Evolutionary conservation across 495 filamentous ascomycete species (phyloP).

Genomic region (Usnea hakonensis): DNA sequence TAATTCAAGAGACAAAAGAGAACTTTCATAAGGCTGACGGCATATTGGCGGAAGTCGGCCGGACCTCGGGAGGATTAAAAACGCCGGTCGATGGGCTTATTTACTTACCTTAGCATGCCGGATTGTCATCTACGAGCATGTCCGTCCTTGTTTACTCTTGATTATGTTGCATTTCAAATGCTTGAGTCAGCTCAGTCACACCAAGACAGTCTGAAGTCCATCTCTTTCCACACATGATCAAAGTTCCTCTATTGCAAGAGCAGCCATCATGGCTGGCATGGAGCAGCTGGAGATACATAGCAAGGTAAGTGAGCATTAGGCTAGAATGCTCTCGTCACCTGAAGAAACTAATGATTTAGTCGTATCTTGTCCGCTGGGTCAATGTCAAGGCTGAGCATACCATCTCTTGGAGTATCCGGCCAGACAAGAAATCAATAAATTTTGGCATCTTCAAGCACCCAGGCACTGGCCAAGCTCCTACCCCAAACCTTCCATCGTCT

Average conservation of each 20-base stretch:
- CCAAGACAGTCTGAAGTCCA: neutral
- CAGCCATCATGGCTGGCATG: conserved; percentile 72
- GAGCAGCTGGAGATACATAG: conserved; percentile 97
- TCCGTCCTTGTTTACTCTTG: neutral
- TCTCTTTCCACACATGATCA: neutral
- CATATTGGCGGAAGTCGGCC: neutral
- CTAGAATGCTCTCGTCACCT: neutral
- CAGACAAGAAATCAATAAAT: conserved; percentile 92
- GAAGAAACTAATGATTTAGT: conserved; percentile 43
- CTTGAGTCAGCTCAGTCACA: neutral
- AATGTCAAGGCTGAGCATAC: conserved; percentile 80
- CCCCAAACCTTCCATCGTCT: conserved; percentile 45
- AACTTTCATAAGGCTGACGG: neutral
- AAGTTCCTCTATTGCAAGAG: neutral
- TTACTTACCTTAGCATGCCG: no score
- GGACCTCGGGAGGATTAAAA: no score
- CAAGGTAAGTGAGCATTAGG: conserved; percentile 55
- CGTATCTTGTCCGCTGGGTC: conserved; percentile 96
- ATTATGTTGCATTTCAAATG: neutral
- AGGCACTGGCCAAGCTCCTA: conserved; percentile 48
- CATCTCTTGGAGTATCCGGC: conserved; percentile 95
- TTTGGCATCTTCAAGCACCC: conserved; percentile 98
- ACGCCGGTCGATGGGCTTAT: neutral
- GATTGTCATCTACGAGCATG: no score
- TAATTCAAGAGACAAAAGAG: neutral